Base-by-base conservation (phyloP, 495 filamentous ascomycete species). In the Aeminium ludgeri region DNA sequence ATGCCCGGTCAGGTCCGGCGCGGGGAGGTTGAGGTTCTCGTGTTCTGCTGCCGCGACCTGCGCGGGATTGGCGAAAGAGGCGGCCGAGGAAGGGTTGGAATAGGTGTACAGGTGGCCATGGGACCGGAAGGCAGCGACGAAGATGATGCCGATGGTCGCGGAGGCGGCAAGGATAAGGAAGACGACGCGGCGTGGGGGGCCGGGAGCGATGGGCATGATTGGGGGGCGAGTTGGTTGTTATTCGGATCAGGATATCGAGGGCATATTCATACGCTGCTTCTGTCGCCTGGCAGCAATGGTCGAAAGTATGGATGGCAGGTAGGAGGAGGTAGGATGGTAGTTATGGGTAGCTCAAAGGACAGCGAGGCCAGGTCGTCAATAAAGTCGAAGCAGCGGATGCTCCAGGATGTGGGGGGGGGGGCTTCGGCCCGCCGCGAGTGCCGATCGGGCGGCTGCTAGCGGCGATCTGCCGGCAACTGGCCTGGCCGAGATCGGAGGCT, bases 1-100 rank as follows among this genome's bases (percentile, higher is more conserved):
- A 25, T 71, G 76, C 32, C 89, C 89, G 40, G 74, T 73, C 38
- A 92, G 63, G 37, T 25, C 23, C 8, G 23, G 23, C 23, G 23
- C 8, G 23, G 23, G 23, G 23, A 25, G 23, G 23, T 25, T 25
- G 23, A 25, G 23, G 23, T 25, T 8, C 23, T 25, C 4, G 23
- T 25, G 23, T 25, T 25, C 23, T 3, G 23, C 23, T 3, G 23
- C 4, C 23, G 4, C 23, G 23, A 8, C 23, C 23, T 25, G 23
- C 23, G 23, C 23, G 23, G 23, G 23, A 8, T 25, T 25, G 23
- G 23, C 23, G 8, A 25, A 25, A 25, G 23, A 25, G 23, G 23
- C 23, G 23, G 23, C 4, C 8, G 3, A 8, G 36, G 36, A 4
- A 16, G 43, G 10, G n/a, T 23, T 16, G 31, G 15, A 27, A 18